A percentile compares a stretch with the other conserved stretches of the same genome.
Conservation (phyloP, 495 filamentous ascomycete genomes). For the Aspergillus nanangensis region DNA sequence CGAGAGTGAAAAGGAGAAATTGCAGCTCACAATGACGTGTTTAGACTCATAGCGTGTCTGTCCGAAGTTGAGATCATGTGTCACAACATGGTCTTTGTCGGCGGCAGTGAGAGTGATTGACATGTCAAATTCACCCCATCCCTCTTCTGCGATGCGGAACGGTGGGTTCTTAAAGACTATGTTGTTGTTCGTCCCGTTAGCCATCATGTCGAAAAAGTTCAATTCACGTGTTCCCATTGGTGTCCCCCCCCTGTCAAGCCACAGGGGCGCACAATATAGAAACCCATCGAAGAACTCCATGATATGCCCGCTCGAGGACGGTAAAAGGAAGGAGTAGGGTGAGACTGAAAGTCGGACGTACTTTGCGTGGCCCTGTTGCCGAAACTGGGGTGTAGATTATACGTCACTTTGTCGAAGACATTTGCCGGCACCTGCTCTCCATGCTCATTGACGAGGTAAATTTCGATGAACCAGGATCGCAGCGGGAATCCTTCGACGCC, state of each 20-base stretch:
- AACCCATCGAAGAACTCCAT: too few species aligned
- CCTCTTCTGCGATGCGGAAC: slow-evolving; percentile 86
- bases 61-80: slow-evolving; percentile 91
- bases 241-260: too few species aligned
- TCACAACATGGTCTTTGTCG: slow-evolving; percentile 76
- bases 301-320: too few species aligned
- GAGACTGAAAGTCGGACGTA: slow-evolving; percentile 54
- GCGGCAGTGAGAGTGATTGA: slow-evolving; percentile 72
- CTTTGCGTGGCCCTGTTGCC: slow-evolving; percentile 72
- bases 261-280: too few species aligned
- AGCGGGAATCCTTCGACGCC: slow-evolving; percentile 85
- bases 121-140: slow-evolving; percentile 99
- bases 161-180: slow-evolving; percentile 77
- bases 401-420: slow-evolving; percentile 85
- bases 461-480: slow-evolving; percentile 64
- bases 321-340: too few species aligned
- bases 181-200: neutral
- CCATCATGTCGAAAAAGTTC: neutral
- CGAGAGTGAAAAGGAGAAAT: neutral
- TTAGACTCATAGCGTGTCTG: slow-evolving; percentile 75
- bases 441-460: slow-evolving; percentile 55
- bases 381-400: slow-evolving; percentile 92
- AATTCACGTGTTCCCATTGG: neutral
- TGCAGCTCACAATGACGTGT: slow-evolving; percentile 69
- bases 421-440: slow-evolving; percentile 68